Conservation (phyloP, 1,139 yeast genomes). For the Yamadazyma atmosphaerica region DNA sequence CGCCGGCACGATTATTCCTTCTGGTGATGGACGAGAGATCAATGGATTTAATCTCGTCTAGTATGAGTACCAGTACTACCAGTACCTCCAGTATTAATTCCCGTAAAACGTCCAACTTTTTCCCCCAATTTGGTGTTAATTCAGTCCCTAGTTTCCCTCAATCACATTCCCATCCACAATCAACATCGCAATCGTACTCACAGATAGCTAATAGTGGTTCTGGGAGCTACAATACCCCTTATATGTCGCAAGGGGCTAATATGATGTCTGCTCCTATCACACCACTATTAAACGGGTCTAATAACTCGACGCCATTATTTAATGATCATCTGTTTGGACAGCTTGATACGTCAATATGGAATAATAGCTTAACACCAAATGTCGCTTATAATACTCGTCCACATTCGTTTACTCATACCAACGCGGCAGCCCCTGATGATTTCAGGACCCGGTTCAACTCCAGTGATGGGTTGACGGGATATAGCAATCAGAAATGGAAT, state of each 20-base stretch:
- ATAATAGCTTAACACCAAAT: constrained; percentile 5
- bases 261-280: constrained; percentile 18
- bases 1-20: too few relatives aligned
- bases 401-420: not conserved
- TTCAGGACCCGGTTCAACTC: not conserved
- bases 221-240: not conserved
- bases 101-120: constrained; percentile 19
- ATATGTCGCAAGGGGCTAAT: constrained; percentile 1
- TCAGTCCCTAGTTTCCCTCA: not conserved
- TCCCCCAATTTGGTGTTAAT: constrained; percentile 10
- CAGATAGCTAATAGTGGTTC: not conserved
- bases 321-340: constrained; percentile 14
- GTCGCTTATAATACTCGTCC: not conserved
- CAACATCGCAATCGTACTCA: constrained; percentile 3
- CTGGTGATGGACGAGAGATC: constrained; percentile 9
- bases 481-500: not conserved
- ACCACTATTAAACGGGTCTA: constrained; percentile 13
- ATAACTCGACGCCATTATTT: constrained; percentile 15
- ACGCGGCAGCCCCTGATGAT: not conserved
- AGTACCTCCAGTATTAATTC: constrained; percentile 12
- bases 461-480: not conserved
- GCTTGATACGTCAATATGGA: constrained; percentile 11
- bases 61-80: constrained; percentile 7
- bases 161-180: not conserved
- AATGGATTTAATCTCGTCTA: constrained; percentile 7